These are phyloP conservation scores for Casuarina cunninghamiana DNA, from an alignment of 306 rosid species.

Conservation along the genomic window DNA sequence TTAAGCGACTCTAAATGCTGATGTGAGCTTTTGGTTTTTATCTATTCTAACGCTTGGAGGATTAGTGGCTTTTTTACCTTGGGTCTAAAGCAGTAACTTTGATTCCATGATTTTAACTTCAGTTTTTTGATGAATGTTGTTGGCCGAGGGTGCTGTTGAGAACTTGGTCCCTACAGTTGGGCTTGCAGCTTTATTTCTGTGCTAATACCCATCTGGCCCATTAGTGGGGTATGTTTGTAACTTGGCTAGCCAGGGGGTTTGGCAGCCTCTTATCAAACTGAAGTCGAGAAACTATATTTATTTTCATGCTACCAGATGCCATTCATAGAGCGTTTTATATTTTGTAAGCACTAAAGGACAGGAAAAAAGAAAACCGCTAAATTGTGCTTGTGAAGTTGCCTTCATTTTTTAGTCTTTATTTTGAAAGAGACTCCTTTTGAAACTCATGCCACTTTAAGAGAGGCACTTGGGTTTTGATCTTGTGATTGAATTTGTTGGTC, in stretches of 20 bases:
- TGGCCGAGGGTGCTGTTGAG: neutral
- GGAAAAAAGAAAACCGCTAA: neutral
- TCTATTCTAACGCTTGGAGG: too few species aligned
- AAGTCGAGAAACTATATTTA: neutral
- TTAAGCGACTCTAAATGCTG: too few species aligned
- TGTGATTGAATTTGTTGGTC: slow-evolving; percentile 3
- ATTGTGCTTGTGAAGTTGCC: neutral
- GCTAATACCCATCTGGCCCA: neutral
- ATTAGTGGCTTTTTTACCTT: neutral
- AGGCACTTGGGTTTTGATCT: neutral
- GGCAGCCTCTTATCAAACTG: neutral
- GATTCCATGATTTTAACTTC: neutral
- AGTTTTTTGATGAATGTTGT: neutral
- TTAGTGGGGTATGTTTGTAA: neutral
- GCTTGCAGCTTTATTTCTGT: neutral
- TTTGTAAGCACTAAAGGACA: neutral
- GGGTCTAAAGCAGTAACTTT: neutral
- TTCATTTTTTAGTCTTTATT: neutral
- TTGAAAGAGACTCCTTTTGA: slow-evolving; percentile 2
- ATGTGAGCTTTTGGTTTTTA: neutral
- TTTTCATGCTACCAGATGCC: neutral
- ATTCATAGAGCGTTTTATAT: neutral
- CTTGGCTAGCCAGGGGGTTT: neutral
- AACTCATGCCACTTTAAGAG: neutral
- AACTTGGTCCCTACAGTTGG: neutral